Base-by-base conservation (phyloP, 2,329 filamentous ascomycete species). In the Fonsecaea erecta region DNA sequence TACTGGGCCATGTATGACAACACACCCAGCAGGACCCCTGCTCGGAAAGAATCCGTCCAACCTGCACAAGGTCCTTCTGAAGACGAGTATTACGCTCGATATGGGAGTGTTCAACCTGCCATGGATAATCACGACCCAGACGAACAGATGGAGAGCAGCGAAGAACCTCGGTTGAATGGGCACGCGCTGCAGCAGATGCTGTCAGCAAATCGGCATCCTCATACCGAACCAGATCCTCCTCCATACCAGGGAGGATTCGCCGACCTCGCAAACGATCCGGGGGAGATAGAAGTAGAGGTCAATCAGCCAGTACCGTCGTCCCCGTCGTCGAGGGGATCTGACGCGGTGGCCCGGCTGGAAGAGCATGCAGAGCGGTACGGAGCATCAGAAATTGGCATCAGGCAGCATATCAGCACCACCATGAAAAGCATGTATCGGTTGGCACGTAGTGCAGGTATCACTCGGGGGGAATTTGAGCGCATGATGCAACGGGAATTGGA, bases 1-100 rank as follows among this genome's bases (percentile, higher is more conserved):
- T 89, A 89, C 74, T 89, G 87, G 87, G 85, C 84, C 3, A 82
- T 84, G 70, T 88, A 89, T 71, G 85, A 87, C 74, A 78, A 80
- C 59, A 85, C 84, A 2, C 84, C 85, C 1, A 79, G 79, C 34
- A 74, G 79, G 55, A 85, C 84, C 12, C 84, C 84, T 9, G 77
- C 78, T 1, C 70, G 72, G 37, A 78, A 80, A 60, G 74, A 71
- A 62, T 76, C 77, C 40, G 77, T 72, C 9, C 71, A 76, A 1
- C 72, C 59, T 56, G 64, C 73, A 34, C 69, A 75, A 60, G 72
- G 69, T 12, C 75, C 78, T 6, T 82, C 83, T 14, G 86, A 88
- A 65, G 78, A 82, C 18, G 83, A 85, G 40, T 89, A 89, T 73
- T 89, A 85, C 73, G 84, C 82, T 14, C 82, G 83, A 46, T 89